Evolutionary conservation across 129 eudicot species (phyloP), one percentile per base, ranked within the genome.

Genomic region (Lonicera japonica): DNA sequence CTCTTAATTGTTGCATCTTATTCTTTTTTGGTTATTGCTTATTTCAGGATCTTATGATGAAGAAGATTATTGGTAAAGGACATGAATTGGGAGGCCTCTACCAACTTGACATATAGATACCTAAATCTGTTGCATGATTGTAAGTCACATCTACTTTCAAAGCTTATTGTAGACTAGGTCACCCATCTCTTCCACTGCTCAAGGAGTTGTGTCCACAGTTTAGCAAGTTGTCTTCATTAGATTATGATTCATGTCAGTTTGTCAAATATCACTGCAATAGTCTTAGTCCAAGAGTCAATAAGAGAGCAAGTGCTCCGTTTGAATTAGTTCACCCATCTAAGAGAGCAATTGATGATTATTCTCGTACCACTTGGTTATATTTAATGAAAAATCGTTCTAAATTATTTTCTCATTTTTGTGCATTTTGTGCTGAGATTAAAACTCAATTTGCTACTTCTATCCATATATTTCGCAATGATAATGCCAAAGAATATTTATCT

Each of bases 121-220:
- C 63, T 14, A 1, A 15, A 10, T 43, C 55, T 14, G 21, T 50
- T 5, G 36, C 11, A 3, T 22, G 67, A 19, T 45, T 0, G 25
- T 24, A 29, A 24, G 15, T 15, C 8, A 2, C 4, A 36, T 47
- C 67, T 63, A 39, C 40, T 43, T 63, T 63, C 47, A 40, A 46
- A 40, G 24, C 24, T 15, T 23, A 63, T 63, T 63, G 56, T 47
- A 40, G 41, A 4, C 29, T 22, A 9, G 63, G 63, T 25, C 46
- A 25, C 16, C 45, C 63, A 0, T 58, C 45, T 1, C 8, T 29
- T 0, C 41, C 16, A 4, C 11, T 23, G 3, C 3, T 24, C 2
- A 58, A 58, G 45, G 29, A 58, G 29, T 14, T 58, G 62, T 25
- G 41, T 34, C 62, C 62, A 58, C 10, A 23, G 14, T 58, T 58